Evolutionary conservation across 345 rosid genomes (phyloP).

Genomic region (Brassica nigra): DNA sequence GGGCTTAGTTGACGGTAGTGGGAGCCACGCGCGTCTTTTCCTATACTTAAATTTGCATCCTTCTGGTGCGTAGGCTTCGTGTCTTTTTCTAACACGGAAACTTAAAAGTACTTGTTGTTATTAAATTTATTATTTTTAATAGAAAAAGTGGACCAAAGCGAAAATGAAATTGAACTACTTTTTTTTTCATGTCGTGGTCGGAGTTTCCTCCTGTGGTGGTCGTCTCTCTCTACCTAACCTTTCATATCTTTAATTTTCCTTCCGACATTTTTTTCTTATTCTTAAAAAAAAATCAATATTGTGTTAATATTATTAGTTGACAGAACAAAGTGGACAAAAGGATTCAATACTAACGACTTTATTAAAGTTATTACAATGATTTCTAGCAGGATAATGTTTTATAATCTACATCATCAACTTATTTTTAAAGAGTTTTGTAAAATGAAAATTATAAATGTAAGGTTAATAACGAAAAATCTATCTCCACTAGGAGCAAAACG

Average conservation of each 20-base stretch:
- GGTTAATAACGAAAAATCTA: not conserved
- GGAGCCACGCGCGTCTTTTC: slow-evolving; percentile 38
- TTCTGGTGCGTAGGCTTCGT: slow-evolving; percentile 34
- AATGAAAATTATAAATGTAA: not conserved
- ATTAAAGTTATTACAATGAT: slow-evolving; percentile 33
- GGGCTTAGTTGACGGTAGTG: slow-evolving; percentile 25
- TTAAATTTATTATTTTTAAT: not conserved
- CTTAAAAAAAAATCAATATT: not conserved
- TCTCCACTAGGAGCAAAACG: slow-evolving; percentile 17
- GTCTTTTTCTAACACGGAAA: slow-evolving; percentile 35
- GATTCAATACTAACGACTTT: slow-evolving; percentile 21
- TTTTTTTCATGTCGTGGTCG: slow-evolving; percentile 37
- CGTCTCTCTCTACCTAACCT: slow-evolving; percentile 33
- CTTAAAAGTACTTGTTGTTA: not conserved
- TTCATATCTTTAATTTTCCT: slow-evolving; percentile 23
- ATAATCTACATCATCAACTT: slow-evolving; percentile 8
- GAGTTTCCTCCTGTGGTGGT: slow-evolving; percentile 24
- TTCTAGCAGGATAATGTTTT: slow-evolving; percentile 32
- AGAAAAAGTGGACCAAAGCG: slow-evolving; percentile 34
- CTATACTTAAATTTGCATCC: not conserved
- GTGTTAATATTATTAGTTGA: slow-evolving; percentile 17
- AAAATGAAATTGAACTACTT: slow-evolving; percentile 43
- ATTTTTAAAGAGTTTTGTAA: slow-evolving; percentile 2
- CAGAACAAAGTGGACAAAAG: slow-evolving; percentile 27
- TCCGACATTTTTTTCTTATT: slow-evolving; percentile 10